Evolutionary conservation across 225 moss, liverwort and hornwort species (phyloP).

Genomic region (Sphagnum tenellum): DNA sequence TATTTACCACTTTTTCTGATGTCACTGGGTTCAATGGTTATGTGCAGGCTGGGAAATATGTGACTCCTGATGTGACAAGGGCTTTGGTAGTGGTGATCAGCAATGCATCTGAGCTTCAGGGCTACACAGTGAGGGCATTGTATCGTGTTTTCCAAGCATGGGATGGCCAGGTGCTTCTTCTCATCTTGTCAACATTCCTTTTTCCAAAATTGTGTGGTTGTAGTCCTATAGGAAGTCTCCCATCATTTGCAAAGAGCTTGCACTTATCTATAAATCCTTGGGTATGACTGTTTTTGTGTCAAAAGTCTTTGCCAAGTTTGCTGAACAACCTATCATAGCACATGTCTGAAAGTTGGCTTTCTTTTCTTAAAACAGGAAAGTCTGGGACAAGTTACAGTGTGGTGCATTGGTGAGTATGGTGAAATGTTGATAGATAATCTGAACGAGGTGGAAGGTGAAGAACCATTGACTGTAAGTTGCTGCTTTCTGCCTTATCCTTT

Average conservation of each 20-base stretch:
- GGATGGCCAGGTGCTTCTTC: constrained; percentile 64
- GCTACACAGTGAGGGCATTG: constrained; percentile 65
- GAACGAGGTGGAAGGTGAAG: constrained; percentile 35
- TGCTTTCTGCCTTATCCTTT: not conserved
- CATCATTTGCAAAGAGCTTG: too few relatives aligned
- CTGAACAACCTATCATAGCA: too few relatives aligned
- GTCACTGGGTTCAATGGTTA: not conserved
- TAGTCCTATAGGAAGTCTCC: too few relatives aligned
- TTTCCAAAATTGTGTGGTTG: too few relatives aligned
- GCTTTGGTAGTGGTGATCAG: constrained; percentile 77
- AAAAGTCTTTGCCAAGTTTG: too few relatives aligned
- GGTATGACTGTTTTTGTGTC: too few relatives aligned
- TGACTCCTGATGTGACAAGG: constrained; percentile 72
- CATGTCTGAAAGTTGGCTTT: not conserved
- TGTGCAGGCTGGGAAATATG: constrained; percentile 72
- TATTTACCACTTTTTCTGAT: not conserved
- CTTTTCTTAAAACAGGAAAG: constrained; percentile 33
- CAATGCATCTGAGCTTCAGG: constrained; percentile 89
- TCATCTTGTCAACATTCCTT: too few relatives aligned
- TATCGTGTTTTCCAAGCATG: constrained; percentile 68
- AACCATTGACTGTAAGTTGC: constrained; percentile 36
- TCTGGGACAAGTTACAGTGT: constrained; percentile 52
- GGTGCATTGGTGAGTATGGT: constrained; percentile 65
- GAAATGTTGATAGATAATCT: constrained; percentile 43
- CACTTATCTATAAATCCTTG: too few relatives aligned